Evolutionary conservation across 179 eudicot species (phyloP).

Genomic region (Pouteria campechiana): DNA sequence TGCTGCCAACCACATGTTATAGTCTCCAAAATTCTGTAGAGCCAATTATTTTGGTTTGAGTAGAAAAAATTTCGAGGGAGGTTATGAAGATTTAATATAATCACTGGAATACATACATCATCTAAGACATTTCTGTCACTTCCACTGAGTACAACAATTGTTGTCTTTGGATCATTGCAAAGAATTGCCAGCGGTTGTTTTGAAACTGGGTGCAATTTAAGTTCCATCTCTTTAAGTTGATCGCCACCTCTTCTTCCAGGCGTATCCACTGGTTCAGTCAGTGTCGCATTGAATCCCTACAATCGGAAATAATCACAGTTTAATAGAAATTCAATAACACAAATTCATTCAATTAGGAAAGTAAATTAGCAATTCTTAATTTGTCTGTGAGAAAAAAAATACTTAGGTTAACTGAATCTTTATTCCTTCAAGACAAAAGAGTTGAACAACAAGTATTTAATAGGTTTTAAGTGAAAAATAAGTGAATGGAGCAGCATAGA

Average conservation of each 20-base stretch:
- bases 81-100: not conserved
- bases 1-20: conserved; percentile 89
- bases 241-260: conserved; percentile 74
- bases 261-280: conserved; percentile 73
- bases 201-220: conserved; percentile 62
- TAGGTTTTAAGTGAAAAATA: no score
- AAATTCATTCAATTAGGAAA: no score
- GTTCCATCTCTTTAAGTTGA: conserved; percentile 87
- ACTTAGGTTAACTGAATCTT: no score
- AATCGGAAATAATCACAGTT: not conserved
- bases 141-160: conserved; percentile 73
- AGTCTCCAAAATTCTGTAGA: conserved; percentile 68
- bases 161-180: conserved; percentile 69
- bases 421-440: no score
- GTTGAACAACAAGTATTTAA: no score
- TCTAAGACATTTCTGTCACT: conserved; percentile 58
- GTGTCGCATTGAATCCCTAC: conserved; percentile 81
- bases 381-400: no score
- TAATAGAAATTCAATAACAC: no score
- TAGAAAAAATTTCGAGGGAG: not conserved
- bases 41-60: no score
- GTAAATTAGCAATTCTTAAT: no score
- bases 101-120: conserved; percentile 35
- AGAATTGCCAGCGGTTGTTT: conserved; percentile 46
- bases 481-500: no score